These are phyloP conservation scores for Carex littledalei DNA, from an alignment of 176 grass and related monocot genomes.

Conservation along the genomic window DNA sequence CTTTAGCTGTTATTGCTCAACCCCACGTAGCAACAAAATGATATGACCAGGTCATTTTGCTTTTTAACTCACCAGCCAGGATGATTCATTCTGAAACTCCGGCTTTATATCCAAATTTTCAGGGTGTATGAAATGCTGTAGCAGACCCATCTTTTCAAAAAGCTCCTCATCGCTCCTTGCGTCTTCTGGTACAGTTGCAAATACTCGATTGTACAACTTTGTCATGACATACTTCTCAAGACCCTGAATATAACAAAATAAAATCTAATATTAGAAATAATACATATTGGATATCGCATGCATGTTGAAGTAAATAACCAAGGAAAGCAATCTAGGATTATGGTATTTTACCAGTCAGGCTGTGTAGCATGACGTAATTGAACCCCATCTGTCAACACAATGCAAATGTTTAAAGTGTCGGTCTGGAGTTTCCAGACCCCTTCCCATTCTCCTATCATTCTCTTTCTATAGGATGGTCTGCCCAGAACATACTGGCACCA, in stretches of 20 bases:
- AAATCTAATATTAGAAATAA: background rate
- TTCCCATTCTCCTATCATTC: background rate
- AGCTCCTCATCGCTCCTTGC: conserved; percentile 81
- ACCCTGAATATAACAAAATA: conserved; percentile 46
- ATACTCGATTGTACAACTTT: conserved; percentile 81
- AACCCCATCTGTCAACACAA: background rate
- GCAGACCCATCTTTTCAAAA: conserved; percentile 88
- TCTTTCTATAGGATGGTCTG: background rate
- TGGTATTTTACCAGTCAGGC: background rate
- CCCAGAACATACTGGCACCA: background rate
- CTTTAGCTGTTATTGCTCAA: background rate
- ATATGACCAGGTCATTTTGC: background rate
- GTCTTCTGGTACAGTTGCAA: conserved; percentile 96
- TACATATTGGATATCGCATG: background rate
- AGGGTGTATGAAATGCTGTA: conserved; percentile 83
- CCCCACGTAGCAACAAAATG: background rate
- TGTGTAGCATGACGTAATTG: background rate
- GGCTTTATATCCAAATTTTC: conserved; percentile 93
- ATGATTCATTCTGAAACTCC: conserved; percentile 92
- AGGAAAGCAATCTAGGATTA: background rate
- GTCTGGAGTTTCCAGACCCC: background rate
- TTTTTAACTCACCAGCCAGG: conserved; percentile 73
- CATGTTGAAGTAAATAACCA: background rate
- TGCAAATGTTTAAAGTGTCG: background rate
- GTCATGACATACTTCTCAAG: conserved; percentile 99